Evolutionary conservation across 768 basidiomycete genomes (phyloP), one percentile per base, ranked within the genome.

Genomic region (Hirschioporus abietinus): DNA sequence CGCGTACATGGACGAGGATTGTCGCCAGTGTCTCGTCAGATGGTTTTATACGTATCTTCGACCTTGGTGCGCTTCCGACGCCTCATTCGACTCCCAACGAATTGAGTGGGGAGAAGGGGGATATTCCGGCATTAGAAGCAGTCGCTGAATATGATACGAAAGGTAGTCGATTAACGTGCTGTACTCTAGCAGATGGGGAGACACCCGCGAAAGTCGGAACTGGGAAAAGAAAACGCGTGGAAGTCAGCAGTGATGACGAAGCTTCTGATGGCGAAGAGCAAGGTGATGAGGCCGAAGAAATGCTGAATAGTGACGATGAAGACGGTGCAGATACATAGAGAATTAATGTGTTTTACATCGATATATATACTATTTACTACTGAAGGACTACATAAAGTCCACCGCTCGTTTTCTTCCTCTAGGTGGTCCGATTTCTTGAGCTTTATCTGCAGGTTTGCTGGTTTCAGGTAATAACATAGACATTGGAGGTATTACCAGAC

Each of bases 11-110:
- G 8, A 91, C 88, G 10, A 91, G 86, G 0, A 78, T 92, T 25
- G 83, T 87, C 2, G 85, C 87, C 69, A 91, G 94, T 1, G 88
- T 86, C 18, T 98, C 95, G 0, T 97, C 96, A 0, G 97, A 99
- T 67, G 97, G 97, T 7, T 86, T 87, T 67, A 84, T 95, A 66
- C 85, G 87, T 69, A 72, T 95, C 23, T 95, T 89, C 75, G 89
- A 95, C 74, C 77, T 94, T 66, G 81, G 83, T 1, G 72, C 76
- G 7, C 71, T 91, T 3, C 82, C 87, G 25, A 68, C 70, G 1
- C 20, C 42, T 20, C 42, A 20, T 15, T 20, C 42, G 24, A n/a
- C 42, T 15, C 30, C 30, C 0, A 24, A 17, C 3, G 42, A 52
- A 6, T 61, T 15, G 23, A 15, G 3, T 15, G 60, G 23, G 10